These are phyloP conservation scores for Phytophthora sansomeana DNA, from an alignment of 352 stramenopile species.

Conservation along the genomic window DNA sequence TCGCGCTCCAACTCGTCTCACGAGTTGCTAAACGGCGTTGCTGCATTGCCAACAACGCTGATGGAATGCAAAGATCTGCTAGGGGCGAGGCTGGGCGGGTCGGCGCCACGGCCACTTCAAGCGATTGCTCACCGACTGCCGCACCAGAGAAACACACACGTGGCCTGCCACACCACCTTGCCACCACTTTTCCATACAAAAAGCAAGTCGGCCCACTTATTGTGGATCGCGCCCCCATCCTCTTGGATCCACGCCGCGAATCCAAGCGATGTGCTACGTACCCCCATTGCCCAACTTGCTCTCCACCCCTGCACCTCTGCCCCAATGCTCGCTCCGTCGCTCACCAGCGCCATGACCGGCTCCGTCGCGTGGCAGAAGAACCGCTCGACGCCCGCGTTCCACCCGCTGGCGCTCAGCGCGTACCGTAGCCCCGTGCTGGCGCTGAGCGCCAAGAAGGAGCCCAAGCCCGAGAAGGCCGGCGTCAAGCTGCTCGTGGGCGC, in stretches of 20 bases:
- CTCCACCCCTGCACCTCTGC: background rate
- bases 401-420: slow-evolving; percentile 37
- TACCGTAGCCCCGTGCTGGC: slow-evolving; percentile 21
- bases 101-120: slow-evolving; percentile 2
- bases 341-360: slow-evolving; percentile 21
- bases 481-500: slow-evolving; percentile 89
- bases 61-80: slow-evolving; percentile 24
- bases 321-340: slow-evolving; percentile 25
- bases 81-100: too few relatives aligned
- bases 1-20: too few relatives aligned
- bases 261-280: slow-evolving; percentile 28
- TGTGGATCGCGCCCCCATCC: slow-evolving; percentile 7
- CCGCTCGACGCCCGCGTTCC: slow-evolving; percentile 9
- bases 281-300: slow-evolving; percentile 34
- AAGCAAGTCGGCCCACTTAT: background rate
- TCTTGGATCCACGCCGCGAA: slow-evolving; percentile 20
- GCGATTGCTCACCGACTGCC: slow-evolving; percentile 32
- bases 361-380: slow-evolving; percentile 24
- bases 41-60: too few relatives aligned
- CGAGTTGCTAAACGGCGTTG: too few relatives aligned
- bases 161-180: slow-evolving; percentile 7
- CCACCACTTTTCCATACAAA: slow-evolving; percentile 15
- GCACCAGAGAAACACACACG: slow-evolving; percentile 28
- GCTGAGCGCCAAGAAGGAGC: slow-evolving; percentile 37
- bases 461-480: slow-evolving; percentile 58